Evolutionary conservation across 2,329 filamentous ascomycete genomes (phyloP).

Genomic region (Westerdykella aurantiaca): DNA sequence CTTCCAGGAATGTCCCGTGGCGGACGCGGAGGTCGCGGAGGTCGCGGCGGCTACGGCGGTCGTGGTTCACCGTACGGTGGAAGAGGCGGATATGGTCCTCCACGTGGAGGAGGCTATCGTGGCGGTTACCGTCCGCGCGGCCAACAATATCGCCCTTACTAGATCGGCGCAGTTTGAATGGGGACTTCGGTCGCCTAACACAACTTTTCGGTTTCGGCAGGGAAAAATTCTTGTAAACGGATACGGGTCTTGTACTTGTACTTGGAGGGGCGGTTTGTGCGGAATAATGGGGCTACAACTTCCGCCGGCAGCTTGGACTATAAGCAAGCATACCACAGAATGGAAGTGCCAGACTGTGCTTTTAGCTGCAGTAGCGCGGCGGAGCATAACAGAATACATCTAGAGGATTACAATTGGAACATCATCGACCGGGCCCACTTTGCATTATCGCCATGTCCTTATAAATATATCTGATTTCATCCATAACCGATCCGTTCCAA

Average conservation of each 20-base stretch:
- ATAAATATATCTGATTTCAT: too few species aligned
- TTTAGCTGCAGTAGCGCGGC: too few species aligned
- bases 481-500: too few species aligned
- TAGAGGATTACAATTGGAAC: too few species aligned
- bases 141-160: slow-evolving; percentile 28
- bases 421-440: too few species aligned
- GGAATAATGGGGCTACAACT: neutral
- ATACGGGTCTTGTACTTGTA: neutral
- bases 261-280: neutral
- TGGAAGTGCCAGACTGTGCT: too few species aligned
- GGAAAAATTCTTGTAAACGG: neutral
- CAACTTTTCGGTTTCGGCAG: neutral
- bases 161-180: slow-evolving; percentile 3
- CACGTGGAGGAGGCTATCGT: slow-evolving; percentile 40
- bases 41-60: slow-evolving; percentile 42
- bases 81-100: slow-evolving; percentile 45
- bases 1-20: slow-evolving; percentile 89
- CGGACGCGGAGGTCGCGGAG: slow-evolving; percentile 54
- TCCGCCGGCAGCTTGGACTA: neutral
- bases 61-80: slow-evolving; percentile 48
- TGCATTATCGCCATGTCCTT: too few species aligned
- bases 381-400: too few species aligned
- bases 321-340: too few species aligned
- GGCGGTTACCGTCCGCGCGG: slow-evolving; percentile 36
- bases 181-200: slow-evolving; percentile 10